Conservation (phyloP, 805 yeast genomes). For the Sungouiella blattae region DNA sequence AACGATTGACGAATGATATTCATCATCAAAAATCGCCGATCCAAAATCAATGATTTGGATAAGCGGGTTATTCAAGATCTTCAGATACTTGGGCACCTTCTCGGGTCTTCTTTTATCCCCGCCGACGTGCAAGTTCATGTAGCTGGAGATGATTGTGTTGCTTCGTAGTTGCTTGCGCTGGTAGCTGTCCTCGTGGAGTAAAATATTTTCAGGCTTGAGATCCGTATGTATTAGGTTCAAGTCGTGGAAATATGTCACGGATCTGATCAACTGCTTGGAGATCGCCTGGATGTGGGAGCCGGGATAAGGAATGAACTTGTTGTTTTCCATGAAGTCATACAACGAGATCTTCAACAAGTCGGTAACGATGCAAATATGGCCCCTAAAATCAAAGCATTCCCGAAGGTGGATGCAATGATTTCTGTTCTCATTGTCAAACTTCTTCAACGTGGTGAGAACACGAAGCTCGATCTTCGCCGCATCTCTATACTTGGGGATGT, state of each 20-base stretch:
- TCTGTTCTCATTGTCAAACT: constrained; percentile 62
- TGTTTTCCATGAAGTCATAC: constrained; percentile 84
- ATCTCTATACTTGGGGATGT: constrained; percentile 90
- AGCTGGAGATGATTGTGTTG: constrained; percentile 32
- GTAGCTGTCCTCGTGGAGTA: constrained; percentile 56
- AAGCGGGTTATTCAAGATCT: constrained; percentile 68
- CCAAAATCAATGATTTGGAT: constrained; percentile 95
- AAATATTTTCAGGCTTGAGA: constrained; percentile 91
- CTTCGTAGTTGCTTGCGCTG: constrained; percentile 33
- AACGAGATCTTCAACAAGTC: constrained; percentile 80
- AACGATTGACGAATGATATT: constrained; percentile 87
- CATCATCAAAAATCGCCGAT: constrained; percentile 91
- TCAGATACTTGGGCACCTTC: constrained; percentile 32
- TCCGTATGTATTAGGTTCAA: constrained; percentile 92
- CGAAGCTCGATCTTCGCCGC: constrained; percentile 92
- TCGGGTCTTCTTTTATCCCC: constrained; percentile 11
- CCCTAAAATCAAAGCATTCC: constrained; percentile 88
- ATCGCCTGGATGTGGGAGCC: constrained; percentile 89
- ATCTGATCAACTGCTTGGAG: constrained; percentile 77
- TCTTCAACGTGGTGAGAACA: constrained; percentile 68
- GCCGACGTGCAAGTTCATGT: constrained; percentile 19
- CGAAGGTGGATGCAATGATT: constrained; percentile 81
- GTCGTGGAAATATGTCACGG: constrained; percentile 87
- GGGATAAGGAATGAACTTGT: constrained; percentile 85
- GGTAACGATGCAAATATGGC: constrained; percentile 92